Base-by-base conservation (phyloP, 345 rosid species). In the Odontarrhena argentea region DNA sequence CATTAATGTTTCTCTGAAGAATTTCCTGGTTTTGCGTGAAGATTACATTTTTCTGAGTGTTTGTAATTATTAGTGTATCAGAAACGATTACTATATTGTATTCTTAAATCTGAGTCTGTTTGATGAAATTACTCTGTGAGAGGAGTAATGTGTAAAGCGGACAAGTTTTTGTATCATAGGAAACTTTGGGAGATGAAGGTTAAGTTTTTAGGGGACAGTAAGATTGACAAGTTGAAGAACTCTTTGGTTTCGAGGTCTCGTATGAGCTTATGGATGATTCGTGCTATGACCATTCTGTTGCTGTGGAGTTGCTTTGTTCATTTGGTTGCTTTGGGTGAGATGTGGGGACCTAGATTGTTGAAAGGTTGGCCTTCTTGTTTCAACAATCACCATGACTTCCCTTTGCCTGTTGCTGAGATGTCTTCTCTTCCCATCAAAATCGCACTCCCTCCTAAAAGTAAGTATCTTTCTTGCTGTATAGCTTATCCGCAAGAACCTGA, bases 301-400 rank as follows among this genome's bases (percentile, higher is more conserved):
- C 78, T 95, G 2, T 95, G 99, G 99, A 95, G 97, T 25, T 95
- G 99, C 65, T 63, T 87, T 46, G 96, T 95, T 52, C 99, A 95
- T 66, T 74, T 91, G 77, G 87, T 93, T 64, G 84, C 97, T 35
- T 37, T 95, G 71, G 96, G 97, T 6, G 96, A 89, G 73, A 81
- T 81, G 52, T 87, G 97, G 99, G 93, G 96, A 3, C 96, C 97
- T 2, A 70, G 92, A 68, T 83, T 86, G 26, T 81, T 91, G 74
- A 91, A 85, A 75, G 92, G 95, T 4, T 89, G 97, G 93, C 97
- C 97, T 63, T 78, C 88, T 47, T 88, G 95, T 80, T 80, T 82
- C 62, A 76, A 77, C 41, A 78, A 74, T 36, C 87, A 80, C 53
- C 65, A 85, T 44, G 62, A 78, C 11, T 11, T 78, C 8, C 78